These are phyloP conservation scores for Kazachstania sp. DNA, from an alignment of 1,139 yeast species.

Conservation along the genomic window DNA sequence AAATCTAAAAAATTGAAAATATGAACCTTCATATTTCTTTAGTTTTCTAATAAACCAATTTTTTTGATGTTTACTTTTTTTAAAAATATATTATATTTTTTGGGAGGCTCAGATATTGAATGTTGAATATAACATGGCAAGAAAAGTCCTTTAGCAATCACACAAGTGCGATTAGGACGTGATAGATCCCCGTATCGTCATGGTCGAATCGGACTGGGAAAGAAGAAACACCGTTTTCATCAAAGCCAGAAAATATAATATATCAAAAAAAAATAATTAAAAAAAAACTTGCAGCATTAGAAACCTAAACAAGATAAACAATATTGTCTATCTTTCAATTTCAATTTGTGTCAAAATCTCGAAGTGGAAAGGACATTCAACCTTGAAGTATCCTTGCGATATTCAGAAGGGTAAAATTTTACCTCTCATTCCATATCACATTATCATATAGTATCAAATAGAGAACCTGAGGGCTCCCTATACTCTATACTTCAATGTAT, in stretches of 20 bases:
- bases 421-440: neutral
- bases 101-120: slow-evolving; percentile 34
- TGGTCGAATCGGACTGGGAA: slow-evolving; percentile 92
- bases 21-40: neutral
- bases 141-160: slow-evolving; percentile 44
- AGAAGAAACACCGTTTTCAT: slow-evolving; percentile 50
- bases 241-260: slow-evolving; percentile 25
- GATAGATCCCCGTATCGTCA: slow-evolving; percentile 67
- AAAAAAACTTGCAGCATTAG: too few species aligned
- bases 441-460: neutral
- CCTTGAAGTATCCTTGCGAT: slow-evolving; percentile 6
- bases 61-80: neutral
- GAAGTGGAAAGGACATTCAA: slow-evolving; percentile 3
- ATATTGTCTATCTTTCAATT: neutral
- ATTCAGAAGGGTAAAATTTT: neutral
- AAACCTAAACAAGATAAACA: too few species aligned
- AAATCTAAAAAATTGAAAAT: neutral
- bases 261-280: neutral
- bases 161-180: slow-evolving; percentile 18
- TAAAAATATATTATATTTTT: neutral
- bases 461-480: neutral
- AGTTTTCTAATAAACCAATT: too few species aligned
- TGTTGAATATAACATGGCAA: slow-evolving; percentile 47
- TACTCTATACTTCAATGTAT: too few species aligned
- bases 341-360: neutral